Conservation (phyloP, 129 eudicot genomes). For the Saussurea involucrata region DNA sequence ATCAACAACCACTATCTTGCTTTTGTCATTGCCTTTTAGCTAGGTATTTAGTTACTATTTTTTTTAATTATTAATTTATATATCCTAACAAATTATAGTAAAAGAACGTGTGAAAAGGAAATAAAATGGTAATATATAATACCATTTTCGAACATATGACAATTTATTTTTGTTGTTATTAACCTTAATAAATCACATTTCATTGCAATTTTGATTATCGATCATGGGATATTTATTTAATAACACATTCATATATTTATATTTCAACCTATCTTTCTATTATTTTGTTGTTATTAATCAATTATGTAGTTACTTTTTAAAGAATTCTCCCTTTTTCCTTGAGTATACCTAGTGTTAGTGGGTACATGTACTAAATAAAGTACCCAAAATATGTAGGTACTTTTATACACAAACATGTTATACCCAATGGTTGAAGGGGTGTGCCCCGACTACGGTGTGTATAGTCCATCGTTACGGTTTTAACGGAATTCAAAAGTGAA, state of each 20-base stretch:
- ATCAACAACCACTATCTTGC: too few relatives aligned
- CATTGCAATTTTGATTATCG: not conserved
- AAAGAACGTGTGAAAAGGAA: too few relatives aligned
- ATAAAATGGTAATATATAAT: too few relatives aligned
- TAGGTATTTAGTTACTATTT: too few relatives aligned
- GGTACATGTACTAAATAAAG: not conserved
- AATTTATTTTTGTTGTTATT: too few relatives aligned
- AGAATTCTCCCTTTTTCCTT: not conserved
- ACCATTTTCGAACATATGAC: too few relatives aligned
- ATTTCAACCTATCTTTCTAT: not conserved
- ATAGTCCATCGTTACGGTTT: not conserved
- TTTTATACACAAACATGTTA: not conserved
- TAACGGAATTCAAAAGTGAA: not conserved
- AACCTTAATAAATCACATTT: not conserved
- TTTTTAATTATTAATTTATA: too few relatives aligned
- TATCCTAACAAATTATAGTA: too few relatives aligned
- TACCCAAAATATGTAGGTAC: not conserved
- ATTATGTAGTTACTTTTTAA: not conserved
- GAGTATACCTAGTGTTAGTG: not conserved
- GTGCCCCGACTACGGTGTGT: not conserved
- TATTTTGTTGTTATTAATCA: not conserved
- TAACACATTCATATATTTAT: not conserved
- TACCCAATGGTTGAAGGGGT: not conserved
- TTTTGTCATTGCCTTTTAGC: too few relatives aligned
- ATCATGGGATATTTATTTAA: not conserved